Evolutionary conservation across 129 eudicot species (phyloP).

Genomic region (Silybum marianum): DNA sequence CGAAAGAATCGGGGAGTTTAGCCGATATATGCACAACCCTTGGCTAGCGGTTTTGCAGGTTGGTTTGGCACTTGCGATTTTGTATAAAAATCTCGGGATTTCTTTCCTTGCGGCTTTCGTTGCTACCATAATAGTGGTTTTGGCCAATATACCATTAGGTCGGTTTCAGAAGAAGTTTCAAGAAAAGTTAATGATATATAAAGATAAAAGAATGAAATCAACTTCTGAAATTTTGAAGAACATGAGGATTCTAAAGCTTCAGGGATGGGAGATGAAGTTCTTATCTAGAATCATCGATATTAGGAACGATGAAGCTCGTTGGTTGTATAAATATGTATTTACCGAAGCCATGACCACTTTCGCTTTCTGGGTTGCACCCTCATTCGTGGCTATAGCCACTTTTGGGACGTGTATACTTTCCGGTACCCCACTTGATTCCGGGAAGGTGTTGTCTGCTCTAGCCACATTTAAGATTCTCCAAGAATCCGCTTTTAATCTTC

Average conservation of each 20-base stretch:
- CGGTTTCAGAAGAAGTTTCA: conserved; percentile 59
- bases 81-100: conserved; percentile 71
- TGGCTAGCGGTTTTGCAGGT: conserved; percentile 75
- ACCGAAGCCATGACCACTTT: conserved; percentile 46
- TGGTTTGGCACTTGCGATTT: conserved; percentile 49
- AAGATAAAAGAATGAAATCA: conserved; percentile 85
- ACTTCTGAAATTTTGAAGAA: conserved; percentile 87
- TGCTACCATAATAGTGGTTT: conserved; percentile 59
- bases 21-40: conserved; percentile 74
- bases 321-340: conserved; percentile 56
- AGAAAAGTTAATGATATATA: conserved; percentile 69
- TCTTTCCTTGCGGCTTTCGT: conserved; percentile 65
- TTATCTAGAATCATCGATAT: conserved; percentile 59
- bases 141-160: conserved; percentile 75
- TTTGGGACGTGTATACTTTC: conserved; percentile 64
- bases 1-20: conserved; percentile 62
- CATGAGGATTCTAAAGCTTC: conserved; percentile 93
- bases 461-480: conserved; percentile 83
- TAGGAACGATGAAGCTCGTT: conserved; percentile 52
- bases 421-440: conserved; percentile 85
- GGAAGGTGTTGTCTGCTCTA: conserved; percentile 77
- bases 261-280: conserved; percentile 95
- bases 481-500: conserved; percentile 73
- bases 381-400: conserved; percentile 67
- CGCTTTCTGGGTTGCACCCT: conserved; percentile 75